These are phyloP conservation scores for Entoloma clypeatum DNA, from an alignment of 1,284 basidiomycete species.

Conservation along the genomic window DNA sequence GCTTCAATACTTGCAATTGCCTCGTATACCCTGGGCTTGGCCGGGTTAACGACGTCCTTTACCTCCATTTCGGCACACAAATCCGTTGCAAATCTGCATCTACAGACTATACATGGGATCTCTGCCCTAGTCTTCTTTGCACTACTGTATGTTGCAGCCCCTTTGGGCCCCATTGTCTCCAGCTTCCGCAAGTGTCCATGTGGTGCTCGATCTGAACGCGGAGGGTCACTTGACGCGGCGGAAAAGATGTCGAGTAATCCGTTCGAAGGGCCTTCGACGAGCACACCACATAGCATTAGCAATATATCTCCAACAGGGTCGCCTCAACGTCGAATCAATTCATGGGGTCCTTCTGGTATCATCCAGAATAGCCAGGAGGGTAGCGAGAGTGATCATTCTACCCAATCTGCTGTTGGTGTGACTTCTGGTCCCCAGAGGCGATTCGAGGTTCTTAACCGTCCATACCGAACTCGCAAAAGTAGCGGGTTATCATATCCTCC, in stretches of 20 bases:
- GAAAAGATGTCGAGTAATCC: conserved; percentile 52
- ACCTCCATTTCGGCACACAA: conserved; percentile 41
- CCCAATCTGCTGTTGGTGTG: conserved; percentile 41
- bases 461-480: conserved; percentile 42
- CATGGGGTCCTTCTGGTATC: conserved; percentile 49
- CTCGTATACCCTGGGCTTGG: conserved; percentile 60
- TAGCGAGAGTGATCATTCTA: conserved; percentile 43
- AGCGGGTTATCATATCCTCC: conserved; percentile 45
- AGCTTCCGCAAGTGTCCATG: conserved; percentile 19
- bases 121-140: conserved; percentile 60
- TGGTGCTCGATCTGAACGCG: no score
- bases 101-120: conserved; percentile 59
- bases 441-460: conserved; percentile 74
- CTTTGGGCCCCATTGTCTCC: conserved; percentile 39
- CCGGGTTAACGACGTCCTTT: conserved; percentile 59
- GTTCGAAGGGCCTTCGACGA: conserved; percentile 26
- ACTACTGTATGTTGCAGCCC: conserved; percentile 53
- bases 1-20: conserved; percentile 39
- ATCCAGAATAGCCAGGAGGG: conserved; percentile 45
- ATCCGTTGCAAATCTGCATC: conserved; percentile 30
- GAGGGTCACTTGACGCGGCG: conserved; percentile 39
- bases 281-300: conserved; percentile 33
- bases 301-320: conserved; percentile 44
- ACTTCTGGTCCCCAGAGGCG: conserved; percentile 43
- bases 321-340: conserved; percentile 45